Base-by-base conservation (phyloP, 2,329 filamentous ascomycete genomes). In the Neonectria ditissima region DNA sequence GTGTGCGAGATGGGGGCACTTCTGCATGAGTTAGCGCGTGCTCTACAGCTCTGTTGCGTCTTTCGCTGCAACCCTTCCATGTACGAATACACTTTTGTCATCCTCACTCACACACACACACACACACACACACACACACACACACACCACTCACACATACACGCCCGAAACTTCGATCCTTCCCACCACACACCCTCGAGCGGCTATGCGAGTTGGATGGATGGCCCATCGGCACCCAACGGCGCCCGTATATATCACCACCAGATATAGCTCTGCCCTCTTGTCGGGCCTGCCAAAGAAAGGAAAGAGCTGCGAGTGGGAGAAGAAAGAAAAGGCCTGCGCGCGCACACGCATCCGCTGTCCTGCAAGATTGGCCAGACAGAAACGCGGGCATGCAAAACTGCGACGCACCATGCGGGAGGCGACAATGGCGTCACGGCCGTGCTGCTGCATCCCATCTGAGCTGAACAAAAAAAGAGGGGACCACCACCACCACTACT, bases 381-480 rank as follows among this genome's bases (percentile, higher is more conserved):
- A 37, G 16, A n/a, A n/a, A n/a, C n/a, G n/a, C n/a, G n/a, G 16
- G 5, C 34, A 37, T 37, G 34, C 34, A 37, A 37, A 37, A 37
- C 44, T 65, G 58, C 58, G 41, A 51, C 54, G 39, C 28, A 55
- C 52, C 52, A 58, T 70, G 41, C 59, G 51, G 66, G 61, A 63
- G 63, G 59, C 58, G 61, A 51, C 48, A 63, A 58, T 67, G 63
- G 60, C 61, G 69, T 72, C 63, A 69, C 59, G 54, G 54, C 54
- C 30, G 2, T 50, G 65, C 53, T 50, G 65, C 53, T 55, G 48
- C 52, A 66, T 69, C 62, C 67, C 53, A 41, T 67, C 66, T 39
- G 59, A 70, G 68, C 70, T 72, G 70, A 71, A 70, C 62, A 56
- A 59, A 65, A 56, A 59, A 65, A 52, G 37, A 52, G 32, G 32